Percentiles rank a stretch among this genome's conserved stretches.
These are phyloP conservation scores for Dentiscutata heterogama DNA, from an alignment of 371 early-diverging fungal genomes.

Conservation along the genomic window DNA sequence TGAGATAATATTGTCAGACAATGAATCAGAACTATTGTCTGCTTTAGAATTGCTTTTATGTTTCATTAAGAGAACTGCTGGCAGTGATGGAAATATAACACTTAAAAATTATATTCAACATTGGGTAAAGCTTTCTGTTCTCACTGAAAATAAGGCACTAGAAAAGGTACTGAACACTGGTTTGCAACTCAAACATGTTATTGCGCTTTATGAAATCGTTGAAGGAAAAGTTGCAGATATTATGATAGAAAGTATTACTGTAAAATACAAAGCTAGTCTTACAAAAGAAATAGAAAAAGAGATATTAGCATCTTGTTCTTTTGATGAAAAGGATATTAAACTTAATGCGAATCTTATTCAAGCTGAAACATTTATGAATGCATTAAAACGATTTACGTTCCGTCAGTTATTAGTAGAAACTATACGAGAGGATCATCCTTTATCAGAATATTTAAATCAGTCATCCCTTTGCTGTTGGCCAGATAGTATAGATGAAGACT, in stretches of 20 bases:
- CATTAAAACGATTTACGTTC: conserved; percentile 37
- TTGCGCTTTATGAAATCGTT: conserved; percentile 39
- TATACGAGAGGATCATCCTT: not conserved
- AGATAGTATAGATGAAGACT: not conserved
- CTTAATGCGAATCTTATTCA: not conserved
- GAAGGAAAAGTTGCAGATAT: conserved; percentile 38
- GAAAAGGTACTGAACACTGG: not conserved
- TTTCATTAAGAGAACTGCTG: conserved; percentile 33
- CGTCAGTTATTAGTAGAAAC: conserved; percentile 28
- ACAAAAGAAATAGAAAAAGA: conserved; percentile 25
- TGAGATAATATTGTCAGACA: not conserved
- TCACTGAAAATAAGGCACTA: conserved; percentile 1
- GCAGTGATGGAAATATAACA: not conserved
- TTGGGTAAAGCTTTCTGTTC: conserved; percentile 27
- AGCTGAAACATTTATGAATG: not conserved
- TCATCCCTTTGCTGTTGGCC: conserved; percentile 19
- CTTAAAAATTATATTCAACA: conserved; percentile 37
- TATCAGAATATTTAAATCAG: conserved; percentile 26
- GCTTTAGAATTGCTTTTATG: conserved; percentile 41
- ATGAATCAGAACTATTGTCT: conserved; percentile 35
- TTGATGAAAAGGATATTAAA: not conserved
- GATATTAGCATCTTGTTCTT: not conserved
- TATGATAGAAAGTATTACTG: conserved; percentile 17
- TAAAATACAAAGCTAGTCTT: not conserved
- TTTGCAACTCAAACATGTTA: conserved; percentile 27